A percentile compares a stretch with the other conserved stretches of the same genome.
These are phyloP conservation scores for Coemansia sp. DNA, from an alignment of 192 early-diverging fungal species.

Conservation along the genomic window DNA sequence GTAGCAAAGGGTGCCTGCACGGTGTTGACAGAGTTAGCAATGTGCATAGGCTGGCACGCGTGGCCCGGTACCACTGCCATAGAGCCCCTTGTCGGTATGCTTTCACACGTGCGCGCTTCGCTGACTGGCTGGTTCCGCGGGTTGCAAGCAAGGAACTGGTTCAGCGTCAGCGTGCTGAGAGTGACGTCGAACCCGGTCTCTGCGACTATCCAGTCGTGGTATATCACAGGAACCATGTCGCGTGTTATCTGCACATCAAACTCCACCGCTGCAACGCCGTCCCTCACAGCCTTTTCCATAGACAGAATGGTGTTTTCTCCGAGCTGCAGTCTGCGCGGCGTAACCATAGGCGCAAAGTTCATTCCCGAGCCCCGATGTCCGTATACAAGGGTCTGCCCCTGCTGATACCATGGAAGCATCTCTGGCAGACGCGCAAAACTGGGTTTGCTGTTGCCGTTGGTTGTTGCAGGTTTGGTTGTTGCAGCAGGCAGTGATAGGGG, in stretches of 20 bases:
- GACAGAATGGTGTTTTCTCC: slow-evolving; percentile 92
- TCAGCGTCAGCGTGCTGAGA: slow-evolving; percentile 64
- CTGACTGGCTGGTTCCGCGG: slow-evolving; percentile 32
- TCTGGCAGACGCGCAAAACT: neutral
- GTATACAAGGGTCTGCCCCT: slow-evolving; percentile 60
- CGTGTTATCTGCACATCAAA: slow-evolving; percentile 95
- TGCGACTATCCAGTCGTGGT: slow-evolving; percentile 89
- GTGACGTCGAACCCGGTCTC: slow-evolving; percentile 72
- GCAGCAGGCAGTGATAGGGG: no score
- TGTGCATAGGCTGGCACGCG: slow-evolving; percentile 51
- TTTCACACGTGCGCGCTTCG: slow-evolving; percentile 27
- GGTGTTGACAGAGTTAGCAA: slow-evolving; percentile 76
- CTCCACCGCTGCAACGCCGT: slow-evolving; percentile 87
- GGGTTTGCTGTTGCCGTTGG: neutral
- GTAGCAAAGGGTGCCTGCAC: slow-evolving; percentile 89
- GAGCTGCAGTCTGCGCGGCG: slow-evolving; percentile 67
- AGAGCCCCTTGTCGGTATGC: slow-evolving; percentile 6
- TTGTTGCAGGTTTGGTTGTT: neutral
- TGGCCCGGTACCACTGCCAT: slow-evolving; percentile 4
- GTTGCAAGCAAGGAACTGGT: slow-evolving; percentile 66
- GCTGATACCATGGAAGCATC: slow-evolving; percentile 21
- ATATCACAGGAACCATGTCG: slow-evolving; percentile 81
- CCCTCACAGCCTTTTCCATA: slow-evolving; percentile 76
- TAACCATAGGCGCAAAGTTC: slow-evolving; percentile 58
- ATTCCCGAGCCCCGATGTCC: slow-evolving; percentile 90